A percentile compares a stretch with the other conserved stretches of the same genome.
phyloP scores from a whole-genome alignment of 2,329 filamentous ascomycete genomes.

The Kalaharituber pfeilii region DNA sequence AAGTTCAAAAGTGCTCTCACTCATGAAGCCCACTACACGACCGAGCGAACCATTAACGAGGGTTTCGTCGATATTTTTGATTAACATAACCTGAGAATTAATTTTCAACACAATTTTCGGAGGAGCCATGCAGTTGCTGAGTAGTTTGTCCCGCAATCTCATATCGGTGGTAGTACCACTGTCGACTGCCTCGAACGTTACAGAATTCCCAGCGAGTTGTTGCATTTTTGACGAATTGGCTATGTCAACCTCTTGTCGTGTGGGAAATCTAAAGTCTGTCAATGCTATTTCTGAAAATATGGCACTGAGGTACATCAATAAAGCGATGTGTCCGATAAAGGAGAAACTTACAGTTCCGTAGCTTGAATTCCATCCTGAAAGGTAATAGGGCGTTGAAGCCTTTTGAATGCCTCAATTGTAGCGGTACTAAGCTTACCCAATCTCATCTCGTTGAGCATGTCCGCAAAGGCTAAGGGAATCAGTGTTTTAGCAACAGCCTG shows the following conservation, averaged over 20 bases:
- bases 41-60: conserved; percentile 90
- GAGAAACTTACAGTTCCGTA: conserved; percentile 52
- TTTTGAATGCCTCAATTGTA: conserved; percentile 60
- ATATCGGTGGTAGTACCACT: conserved; percentile 50
- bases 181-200: conserved; percentile 58
- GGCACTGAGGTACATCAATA: no score
- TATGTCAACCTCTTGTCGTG: conserved; percentile 69
- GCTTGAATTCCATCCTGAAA: conserved; percentile 61
- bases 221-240: conserved; percentile 63
- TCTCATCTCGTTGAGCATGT: conserved; percentile 96
- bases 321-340: no score
- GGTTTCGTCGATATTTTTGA: conserved; percentile 92
- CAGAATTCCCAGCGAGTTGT: conserved; percentile 48
- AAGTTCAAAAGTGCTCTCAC: conserved; percentile 41
- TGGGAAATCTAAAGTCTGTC: conserved; percentile 66
- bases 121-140: conserved; percentile 87
- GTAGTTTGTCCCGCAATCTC: conserved; percentile 52
- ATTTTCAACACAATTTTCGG: conserved; percentile 65
- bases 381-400: conserved; percentile 50
- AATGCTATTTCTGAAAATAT: no score
- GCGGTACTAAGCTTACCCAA: conserved; percentile 61
- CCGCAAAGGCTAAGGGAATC: conserved; percentile 51
- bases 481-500: neutral
- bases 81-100: conserved; percentile 96
- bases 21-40: conserved; percentile 68